Percentiles rank a stretch among this genome's conserved stretches.
Conservation (phyloP, 495 filamentous ascomycete species). For the Neurospora sublineolata region DNA sequence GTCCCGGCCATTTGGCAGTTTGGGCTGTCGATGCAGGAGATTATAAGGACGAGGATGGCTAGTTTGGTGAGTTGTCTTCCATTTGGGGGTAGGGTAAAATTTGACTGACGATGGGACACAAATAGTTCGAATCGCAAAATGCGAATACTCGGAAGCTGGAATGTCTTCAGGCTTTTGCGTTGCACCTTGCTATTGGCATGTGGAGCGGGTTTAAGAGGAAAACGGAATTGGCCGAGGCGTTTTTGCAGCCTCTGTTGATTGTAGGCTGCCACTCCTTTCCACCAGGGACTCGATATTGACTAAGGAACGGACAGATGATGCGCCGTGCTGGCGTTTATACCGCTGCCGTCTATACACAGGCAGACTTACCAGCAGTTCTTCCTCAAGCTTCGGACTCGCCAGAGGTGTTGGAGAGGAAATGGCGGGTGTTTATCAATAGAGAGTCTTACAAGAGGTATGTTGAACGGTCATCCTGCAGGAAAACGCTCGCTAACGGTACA, state of each 20-base stretch:
- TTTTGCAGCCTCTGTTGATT: constrained; percentile 39
- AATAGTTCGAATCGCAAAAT: constrained; percentile 42
- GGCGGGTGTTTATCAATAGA: constrained; percentile 32
- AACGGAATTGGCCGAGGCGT: constrained; percentile 51
- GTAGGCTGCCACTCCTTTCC: background rate
- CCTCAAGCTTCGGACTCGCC: constrained; percentile 28
- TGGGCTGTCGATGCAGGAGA: constrained; percentile 47
- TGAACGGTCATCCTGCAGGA: background rate
- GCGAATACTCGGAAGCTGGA: constrained; percentile 40
- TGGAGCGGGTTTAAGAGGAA: constrained; percentile 52
- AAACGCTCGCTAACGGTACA: constrained; percentile 3
- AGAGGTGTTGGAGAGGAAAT: constrained; percentile 36
- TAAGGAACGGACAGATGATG: constrained; percentile 16
- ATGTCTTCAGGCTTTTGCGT: constrained; percentile 37
- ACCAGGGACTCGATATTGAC: background rate
- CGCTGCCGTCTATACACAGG: background rate
- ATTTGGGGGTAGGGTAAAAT: background rate
- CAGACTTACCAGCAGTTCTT: constrained; percentile 3
- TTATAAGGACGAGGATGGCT: constrained; percentile 33
- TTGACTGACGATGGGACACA: background rate
- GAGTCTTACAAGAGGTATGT: constrained; percentile 26
- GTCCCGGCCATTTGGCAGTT: constrained; percentile 42
- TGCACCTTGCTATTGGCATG: constrained; percentile 41
- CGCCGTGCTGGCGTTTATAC: constrained; percentile 23
- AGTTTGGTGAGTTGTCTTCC: constrained; percentile 15